Conservation (phyloP, 208 protist genomes). For the Trichomonas vaginalis region DNA sequence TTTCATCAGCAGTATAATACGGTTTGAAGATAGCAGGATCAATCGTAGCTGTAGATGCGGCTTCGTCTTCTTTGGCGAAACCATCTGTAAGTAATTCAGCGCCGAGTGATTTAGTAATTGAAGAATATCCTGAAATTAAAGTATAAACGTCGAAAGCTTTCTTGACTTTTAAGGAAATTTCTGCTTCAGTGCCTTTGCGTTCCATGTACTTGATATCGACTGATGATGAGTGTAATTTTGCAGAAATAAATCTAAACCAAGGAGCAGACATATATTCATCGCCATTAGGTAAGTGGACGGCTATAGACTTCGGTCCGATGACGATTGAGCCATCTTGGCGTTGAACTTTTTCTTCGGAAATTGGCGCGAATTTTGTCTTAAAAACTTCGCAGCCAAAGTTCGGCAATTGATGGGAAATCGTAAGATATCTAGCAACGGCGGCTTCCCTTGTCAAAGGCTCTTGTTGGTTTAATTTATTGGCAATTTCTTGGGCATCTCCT, state of each 20-base stretch:
- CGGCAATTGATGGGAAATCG: background rate
- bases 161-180: background rate
- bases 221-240: background rate
- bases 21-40: background rate
- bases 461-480: background rate
- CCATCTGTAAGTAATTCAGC: background rate
- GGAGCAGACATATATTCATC: background rate
- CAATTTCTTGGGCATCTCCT: background rate
- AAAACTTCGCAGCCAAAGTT: background rate
- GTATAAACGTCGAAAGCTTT: background rate
- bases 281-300: background rate
- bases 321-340: background rate
- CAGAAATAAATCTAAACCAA: background rate
- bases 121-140: background rate
- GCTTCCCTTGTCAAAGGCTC: background rate
- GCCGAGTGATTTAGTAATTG: background rate
- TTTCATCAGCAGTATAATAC: background rate
- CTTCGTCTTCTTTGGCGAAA: background rate
- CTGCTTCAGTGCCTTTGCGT: background rate
- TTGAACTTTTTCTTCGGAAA: background rate
- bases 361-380: background rate
- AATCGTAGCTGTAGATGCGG: background rate
- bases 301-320: background rate
- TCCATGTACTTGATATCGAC: background rate
- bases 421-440: background rate